Evolutionary conservation across 1,139 yeast genomes (phyloP), one percentile per base, ranked within the genome.

Genomic region (Saccharomycopsis hybrid): DNA sequence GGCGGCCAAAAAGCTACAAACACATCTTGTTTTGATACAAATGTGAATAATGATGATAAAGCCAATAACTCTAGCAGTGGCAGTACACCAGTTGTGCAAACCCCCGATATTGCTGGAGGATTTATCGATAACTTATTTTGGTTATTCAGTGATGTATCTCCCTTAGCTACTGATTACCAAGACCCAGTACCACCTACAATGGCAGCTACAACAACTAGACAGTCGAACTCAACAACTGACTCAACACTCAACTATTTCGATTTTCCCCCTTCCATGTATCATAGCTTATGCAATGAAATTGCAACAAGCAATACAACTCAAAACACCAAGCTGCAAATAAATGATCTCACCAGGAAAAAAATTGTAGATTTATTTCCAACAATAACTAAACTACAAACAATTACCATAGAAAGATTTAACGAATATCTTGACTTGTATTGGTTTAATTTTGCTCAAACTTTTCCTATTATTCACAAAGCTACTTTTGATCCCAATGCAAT

Each of bases 401-500:
- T 50, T 18, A 9, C 48, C 9, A n/a, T 50, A 11, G 33, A 37
- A 25, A 39, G 48, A 36, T 42, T 50, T 24, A 31, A 50, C 13
- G 49, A 54, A 27, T 64, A 59, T 54, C 52, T 64, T 44, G 57
- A 55, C 7, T 56, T 58, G 18, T 67, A 59, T 54, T 67, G 71
- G 69, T 53, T 54, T 32, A 57, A 63, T 44, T 67, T 67, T 51
- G 65, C 61, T 44, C 60, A 62, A 31, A 56, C 65, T 8, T 67
- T 62, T 54, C 72, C 71, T 1, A 57, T 68, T 36, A 57, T 73
- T n/a, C 77, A 73, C 56, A 57, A 65, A 13, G 64, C 73, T 5
- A 66, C 74, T 1, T 72, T 71, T 53, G 61, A 65, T 49, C 65
- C 71, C 3, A 62, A 66, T 42, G 54, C 55, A 11, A 55, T 60